Base-by-base conservation (phyloP, 2,329 filamentous ascomycete genomes). In the Fusarium illudens region DNA sequence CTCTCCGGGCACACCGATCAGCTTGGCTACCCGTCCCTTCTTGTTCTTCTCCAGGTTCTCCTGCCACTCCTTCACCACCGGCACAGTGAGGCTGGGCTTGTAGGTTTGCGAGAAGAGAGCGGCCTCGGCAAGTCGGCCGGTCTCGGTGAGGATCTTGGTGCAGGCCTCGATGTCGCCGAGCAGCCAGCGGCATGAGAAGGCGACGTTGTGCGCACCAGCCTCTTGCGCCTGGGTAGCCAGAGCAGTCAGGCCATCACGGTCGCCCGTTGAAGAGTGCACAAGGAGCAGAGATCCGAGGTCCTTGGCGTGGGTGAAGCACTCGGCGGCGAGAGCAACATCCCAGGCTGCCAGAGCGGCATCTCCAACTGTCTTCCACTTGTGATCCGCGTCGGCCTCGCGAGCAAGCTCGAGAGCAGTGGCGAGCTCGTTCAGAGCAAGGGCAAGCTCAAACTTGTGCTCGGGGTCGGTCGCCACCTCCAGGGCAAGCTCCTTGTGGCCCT, bases 361-460 rank as follows among this genome's bases (percentile, higher is more conserved):
- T 63, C 96, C 96, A 5, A 99, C 93, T 4, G 89, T 94, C 86
- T 98, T 98, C 96, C 96, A 99, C 81, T 97, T 97, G 82, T 98
- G 95, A 78, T 98, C 96, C 2, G 90, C 92, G 68, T 97, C 91
- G 11, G 93, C 92, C 77, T 92, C 86, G 37, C 90, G 87, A 7
- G 96, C 95, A 52, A 98, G 89, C 63, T 94, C 90, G 4, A 97
- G 86, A 1, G 95, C 95, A 75, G 95, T 92, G 37, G 94, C 87
- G 13, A 98, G 87, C 67, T 96, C 91, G 73, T 91, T 93, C 42
- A 99, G 85, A 4, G 89, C 87, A 30, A 99, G 84, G 0, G 96
- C 91, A 20, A 99, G 87, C 64, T 99, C 96, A 74, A 99, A 98
- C 77, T 96, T 96, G 82, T 99, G 96, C 81, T 99, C 96, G 0